phyloP scores from a whole-genome alignment of 2,329 filamentous ascomycete genomes.

The Acrodontium crateriforme region DNA sequence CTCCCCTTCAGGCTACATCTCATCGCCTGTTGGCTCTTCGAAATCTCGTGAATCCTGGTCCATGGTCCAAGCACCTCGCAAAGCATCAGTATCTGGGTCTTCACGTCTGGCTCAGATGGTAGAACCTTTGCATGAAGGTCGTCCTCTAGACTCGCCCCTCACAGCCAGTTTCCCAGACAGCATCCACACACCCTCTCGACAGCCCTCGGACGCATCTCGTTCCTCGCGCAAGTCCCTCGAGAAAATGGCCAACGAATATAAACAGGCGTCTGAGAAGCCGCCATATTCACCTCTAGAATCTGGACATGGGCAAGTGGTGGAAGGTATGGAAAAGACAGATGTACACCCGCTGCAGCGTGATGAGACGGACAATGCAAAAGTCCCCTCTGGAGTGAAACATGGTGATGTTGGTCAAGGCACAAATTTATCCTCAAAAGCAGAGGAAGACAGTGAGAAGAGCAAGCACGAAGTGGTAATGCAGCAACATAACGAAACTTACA shows the following conservation, averaged over 20 bases:
- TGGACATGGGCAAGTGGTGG: no score
- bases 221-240: constrained; percentile 15
- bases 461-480: constrained; percentile 4
- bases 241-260: constrained; percentile 17
- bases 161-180: constrained; percentile 11
- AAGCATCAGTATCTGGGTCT: constrained; percentile 27
- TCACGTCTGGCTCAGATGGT: constrained; percentile 29
- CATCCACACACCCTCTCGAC: constrained; percentile 12
- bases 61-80: constrained; percentile 19
- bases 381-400: no score
- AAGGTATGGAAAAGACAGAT: constrained; percentile 4
- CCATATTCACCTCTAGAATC: constrained; percentile 15
- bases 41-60: constrained; percentile 31
- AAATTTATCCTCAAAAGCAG: no score
- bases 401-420: no score
- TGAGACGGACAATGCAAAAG: not conserved
- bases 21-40: constrained; percentile 52
- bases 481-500: constrained; percentile 9
- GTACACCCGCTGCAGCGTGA: not conserved
- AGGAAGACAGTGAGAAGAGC: no score
- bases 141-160: constrained; percentile 22
- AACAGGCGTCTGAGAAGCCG: constrained; percentile 14
- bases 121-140: constrained; percentile 24
- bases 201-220: constrained; percentile 7
- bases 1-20: constrained; percentile 53